A percentile compares a stretch with the other conserved stretches of the same genome.
These are phyloP conservation scores for Carex littledalei DNA, from an alignment of 176 grass and related monocot species.

Conservation along the genomic window DNA sequence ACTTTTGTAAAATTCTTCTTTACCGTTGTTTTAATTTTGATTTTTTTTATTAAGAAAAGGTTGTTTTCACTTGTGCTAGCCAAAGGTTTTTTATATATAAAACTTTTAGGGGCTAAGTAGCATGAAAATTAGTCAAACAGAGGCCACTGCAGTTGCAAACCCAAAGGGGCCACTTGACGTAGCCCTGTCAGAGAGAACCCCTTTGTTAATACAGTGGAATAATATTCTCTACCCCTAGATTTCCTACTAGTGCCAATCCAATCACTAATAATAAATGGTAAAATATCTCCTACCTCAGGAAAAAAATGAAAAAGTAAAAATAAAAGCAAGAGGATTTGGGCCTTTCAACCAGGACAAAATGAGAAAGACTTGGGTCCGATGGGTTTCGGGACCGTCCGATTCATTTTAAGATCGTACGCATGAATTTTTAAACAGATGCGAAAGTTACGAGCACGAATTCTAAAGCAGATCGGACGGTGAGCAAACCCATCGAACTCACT, in stretches of 20 bases:
- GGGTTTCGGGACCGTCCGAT: too few species aligned
- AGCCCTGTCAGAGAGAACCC: neutral
- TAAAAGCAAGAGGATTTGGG: neutral
- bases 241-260: neutral
- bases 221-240: neutral
- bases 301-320: neutral
- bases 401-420: too few species aligned
- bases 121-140: neutral
- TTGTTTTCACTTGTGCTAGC: neutral
- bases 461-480: too few species aligned
- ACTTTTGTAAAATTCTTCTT: too few species aligned
- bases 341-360: neutral
- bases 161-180: conserved; percentile 21
- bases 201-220: neutral
- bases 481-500: too few species aligned
- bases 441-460: too few species aligned
- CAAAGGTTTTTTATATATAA: neutral
- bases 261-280: neutral
- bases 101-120: too few species aligned
- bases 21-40: neutral
- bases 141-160: conserved; percentile 2
- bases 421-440: too few species aligned
- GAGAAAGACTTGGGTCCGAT: too few species aligned
- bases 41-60: neutral
- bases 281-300: neutral